Percentiles rank a stretch among this genome's conserved stretches.
These are phyloP conservation scores for Chlamydomonas reinhardtii DNA, from an alignment of 163 green algal species.

Conservation along the genomic window DNA sequence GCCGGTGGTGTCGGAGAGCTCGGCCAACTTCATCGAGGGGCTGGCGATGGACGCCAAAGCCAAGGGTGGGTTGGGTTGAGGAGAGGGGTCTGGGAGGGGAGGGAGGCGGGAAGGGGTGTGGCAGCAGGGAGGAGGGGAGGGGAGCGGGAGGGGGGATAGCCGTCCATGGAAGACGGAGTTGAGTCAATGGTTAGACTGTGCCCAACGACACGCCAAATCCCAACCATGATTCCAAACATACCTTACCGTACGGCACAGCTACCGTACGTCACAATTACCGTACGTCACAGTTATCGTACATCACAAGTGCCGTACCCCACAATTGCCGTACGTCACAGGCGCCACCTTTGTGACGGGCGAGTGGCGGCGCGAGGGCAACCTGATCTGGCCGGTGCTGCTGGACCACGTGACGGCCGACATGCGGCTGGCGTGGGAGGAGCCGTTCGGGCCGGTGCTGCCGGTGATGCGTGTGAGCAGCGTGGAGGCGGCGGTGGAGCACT, in stretches of 20 bases:
- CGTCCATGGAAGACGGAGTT: too few relatives aligned
- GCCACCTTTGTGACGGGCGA: slow-evolving; percentile 67
- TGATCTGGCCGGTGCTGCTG: slow-evolving; percentile 93
- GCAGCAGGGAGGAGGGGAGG: background rate
- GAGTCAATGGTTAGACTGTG: too few relatives aligned
- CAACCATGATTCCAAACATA: too few relatives aligned
- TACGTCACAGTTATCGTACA: too few relatives aligned
- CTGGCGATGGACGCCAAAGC: slow-evolving; percentile 81
- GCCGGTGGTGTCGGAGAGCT: slow-evolving; percentile 88
- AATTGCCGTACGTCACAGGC: too few relatives aligned
- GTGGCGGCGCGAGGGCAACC: slow-evolving; percentile 87
- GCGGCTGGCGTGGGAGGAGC: slow-evolving; percentile 95
- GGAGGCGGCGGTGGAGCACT: slow-evolving; percentile 89
- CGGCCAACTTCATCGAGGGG: slow-evolving; percentile 95
- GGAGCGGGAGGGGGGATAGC: background rate
- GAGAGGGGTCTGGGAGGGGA: background rate
- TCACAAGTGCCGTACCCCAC: too few relatives aligned
- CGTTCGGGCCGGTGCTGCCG: slow-evolving; percentile 95
- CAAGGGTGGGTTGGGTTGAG: slow-evolving; percentile 56
- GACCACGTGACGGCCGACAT: slow-evolving; percentile 92
- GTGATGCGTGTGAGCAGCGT: slow-evolving; percentile 83
- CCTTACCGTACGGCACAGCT: too few relatives aligned
- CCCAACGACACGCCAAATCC: too few relatives aligned
- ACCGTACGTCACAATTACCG: too few relatives aligned
- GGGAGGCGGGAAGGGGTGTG: background rate